These are phyloP conservation scores for Eimeria zaria DNA, from an alignment of 169 alveolate genomes.

Conservation along the genomic window DNA sequence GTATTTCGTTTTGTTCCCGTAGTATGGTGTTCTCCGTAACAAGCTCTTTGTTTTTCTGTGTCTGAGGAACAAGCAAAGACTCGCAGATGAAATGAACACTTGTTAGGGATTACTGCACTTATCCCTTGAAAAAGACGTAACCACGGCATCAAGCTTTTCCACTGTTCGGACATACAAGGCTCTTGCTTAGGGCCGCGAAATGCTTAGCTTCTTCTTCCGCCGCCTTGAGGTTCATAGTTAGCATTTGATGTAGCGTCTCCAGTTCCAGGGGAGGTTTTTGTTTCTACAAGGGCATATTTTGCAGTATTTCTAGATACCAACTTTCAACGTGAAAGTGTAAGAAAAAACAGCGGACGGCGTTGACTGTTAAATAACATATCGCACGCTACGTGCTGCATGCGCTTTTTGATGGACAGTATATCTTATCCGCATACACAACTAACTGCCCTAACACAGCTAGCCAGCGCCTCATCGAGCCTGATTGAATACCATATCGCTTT, in stretches of 20 bases:
- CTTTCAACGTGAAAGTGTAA: not conserved
- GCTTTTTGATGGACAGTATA: not conserved
- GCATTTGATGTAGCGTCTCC: constrained; percentile 68
- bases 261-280: constrained; percentile 65
- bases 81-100: not conserved
- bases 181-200: constrained; percentile 25
- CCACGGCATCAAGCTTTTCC: not conserved
- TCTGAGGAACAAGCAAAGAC: not conserved
- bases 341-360: not conserved
- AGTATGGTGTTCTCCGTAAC: constrained; percentile 32
- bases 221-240: constrained; percentile 42
- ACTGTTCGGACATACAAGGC: not conserved
- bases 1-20: constrained; percentile 60
- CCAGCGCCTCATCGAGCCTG: too few species aligned
- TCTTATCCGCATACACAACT: not conserved
- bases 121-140: not conserved
- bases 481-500: not conserved
- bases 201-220: constrained; percentile 71
- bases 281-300: not conserved
- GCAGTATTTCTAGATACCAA: not conserved
- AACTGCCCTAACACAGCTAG: not conserved
- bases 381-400: not conserved
- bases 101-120: not conserved
- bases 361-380: not conserved
- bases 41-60: constrained; percentile 21